These are phyloP conservation scores for Aspergillus phoenicis DNA, from an alignment of 2,329 filamentous ascomycete genomes.

Conservation along the genomic window DNA sequence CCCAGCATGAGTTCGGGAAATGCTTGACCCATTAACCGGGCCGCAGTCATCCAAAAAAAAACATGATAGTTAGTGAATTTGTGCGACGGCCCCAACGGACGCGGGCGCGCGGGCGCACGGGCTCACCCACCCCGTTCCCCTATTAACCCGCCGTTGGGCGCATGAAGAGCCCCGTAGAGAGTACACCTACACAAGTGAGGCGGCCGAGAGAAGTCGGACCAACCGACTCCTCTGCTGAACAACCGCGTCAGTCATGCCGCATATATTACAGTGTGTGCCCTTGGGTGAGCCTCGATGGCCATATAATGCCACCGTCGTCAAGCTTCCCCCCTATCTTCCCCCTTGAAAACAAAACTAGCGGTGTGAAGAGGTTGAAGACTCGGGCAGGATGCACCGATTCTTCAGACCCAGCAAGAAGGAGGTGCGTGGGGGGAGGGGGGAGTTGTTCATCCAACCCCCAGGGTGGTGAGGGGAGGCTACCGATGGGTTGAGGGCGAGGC, in stretches of 20 bases:
- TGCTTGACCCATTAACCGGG: constrained; percentile 7
- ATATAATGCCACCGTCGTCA: background rate
- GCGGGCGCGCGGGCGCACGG: background rate
- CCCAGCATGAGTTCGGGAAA: constrained; percentile 31
- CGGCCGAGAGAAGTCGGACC: background rate
- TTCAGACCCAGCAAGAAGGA: background rate
- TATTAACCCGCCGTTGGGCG: background rate
- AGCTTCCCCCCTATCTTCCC: background rate
- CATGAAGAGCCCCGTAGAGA: background rate
- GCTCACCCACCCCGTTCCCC: background rate
- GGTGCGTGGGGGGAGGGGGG: too few species aligned
- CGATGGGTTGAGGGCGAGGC: background rate
- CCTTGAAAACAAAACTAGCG: background rate
- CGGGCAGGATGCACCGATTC: background rate
- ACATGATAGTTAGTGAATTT: background rate
- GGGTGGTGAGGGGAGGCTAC: background rate
- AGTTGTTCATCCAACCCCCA: background rate
- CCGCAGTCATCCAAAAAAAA: background rate
- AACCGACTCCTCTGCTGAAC: background rate
- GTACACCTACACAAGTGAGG: background rate
- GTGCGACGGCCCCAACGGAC: background rate
- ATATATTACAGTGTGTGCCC: background rate
- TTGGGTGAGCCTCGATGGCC: background rate
- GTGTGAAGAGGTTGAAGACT: background rate
- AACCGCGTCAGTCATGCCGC: background rate